Evolutionary conservation across 2,329 filamentous ascomycete genomes (phyloP).

Genomic region (Aquanectria penicillioides): DNA sequence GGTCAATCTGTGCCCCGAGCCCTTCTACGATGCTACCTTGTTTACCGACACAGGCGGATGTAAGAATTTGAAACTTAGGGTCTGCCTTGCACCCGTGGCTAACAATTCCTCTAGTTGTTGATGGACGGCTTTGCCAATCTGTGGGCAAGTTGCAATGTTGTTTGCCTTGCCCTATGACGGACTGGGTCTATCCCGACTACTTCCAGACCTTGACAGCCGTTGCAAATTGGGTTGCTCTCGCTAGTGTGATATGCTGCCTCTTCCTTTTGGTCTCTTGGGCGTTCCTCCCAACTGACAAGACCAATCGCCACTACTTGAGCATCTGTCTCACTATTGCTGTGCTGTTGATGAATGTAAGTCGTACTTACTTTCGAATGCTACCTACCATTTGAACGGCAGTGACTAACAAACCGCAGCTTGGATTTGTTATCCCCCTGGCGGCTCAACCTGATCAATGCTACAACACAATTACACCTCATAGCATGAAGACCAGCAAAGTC

Average conservation of each 20-base stretch:
- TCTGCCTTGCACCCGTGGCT: no score
- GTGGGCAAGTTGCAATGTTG: slow-evolving; percentile 73
- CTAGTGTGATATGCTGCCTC: slow-evolving; percentile 74
- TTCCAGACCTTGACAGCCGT: slow-evolving; percentile 69
- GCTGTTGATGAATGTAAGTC: slow-evolving; percentile 80
- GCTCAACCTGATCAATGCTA: slow-evolving; percentile 83
- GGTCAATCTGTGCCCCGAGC: slow-evolving; percentile 66
- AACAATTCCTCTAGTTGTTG: no score
- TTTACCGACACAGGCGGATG: slow-evolving; percentile 73
- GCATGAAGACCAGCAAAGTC: slow-evolving; percentile 83
- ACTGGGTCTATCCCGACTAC: slow-evolving; percentile 75
- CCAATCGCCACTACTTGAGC: slow-evolving; percentile 91
- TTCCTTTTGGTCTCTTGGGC: slow-evolving; percentile 85
- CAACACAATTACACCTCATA: slow-evolving; percentile 90
- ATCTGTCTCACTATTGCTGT: slow-evolving; percentile 84
- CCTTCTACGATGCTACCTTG: slow-evolving; percentile 72
- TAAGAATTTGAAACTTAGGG: no score
- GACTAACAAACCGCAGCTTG: slow-evolving; percentile 65
- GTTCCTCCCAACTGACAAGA: slow-evolving; percentile 85
- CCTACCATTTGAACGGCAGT: slow-evolving; percentile 21
- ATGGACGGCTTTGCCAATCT: slow-evolving; percentile 64
- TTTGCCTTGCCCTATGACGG: slow-evolving; percentile 86
- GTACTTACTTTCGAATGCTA: background rate
- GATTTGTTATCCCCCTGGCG: slow-evolving; percentile 89
- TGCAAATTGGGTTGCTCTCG: slow-evolving; percentile 86